A percentile compares a stretch with the other conserved stretches of the same genome.
phyloP scores from a whole-genome alignment of 2,329 filamentous ascomycete species.

The Cladosporium sp. region DNA sequence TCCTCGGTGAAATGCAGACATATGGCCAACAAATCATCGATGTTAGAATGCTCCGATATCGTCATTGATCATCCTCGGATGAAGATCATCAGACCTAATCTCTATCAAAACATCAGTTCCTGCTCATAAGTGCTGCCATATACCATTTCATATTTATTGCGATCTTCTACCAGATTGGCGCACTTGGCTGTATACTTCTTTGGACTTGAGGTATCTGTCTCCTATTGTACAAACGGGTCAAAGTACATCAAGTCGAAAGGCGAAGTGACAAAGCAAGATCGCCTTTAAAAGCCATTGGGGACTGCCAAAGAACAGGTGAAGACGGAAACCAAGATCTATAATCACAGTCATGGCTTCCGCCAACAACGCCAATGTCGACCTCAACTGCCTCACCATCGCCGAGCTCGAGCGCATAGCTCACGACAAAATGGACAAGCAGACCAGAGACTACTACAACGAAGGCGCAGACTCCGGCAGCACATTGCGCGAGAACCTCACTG shows the following conservation, averaged over 20 bases:
- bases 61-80: conserved; percentile 9
- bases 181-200: not conserved
- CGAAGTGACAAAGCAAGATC: not conserved
- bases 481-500: conserved; percentile 52
- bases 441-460: conserved; percentile 43
- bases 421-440: conserved; percentile 41
- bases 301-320: not conserved
- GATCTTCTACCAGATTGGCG: not conserved
- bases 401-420: conserved; percentile 43
- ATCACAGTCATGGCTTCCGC: conserved; percentile 1
- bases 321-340: not conserved
- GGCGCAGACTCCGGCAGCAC: conserved; percentile 41
- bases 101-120: not conserved
- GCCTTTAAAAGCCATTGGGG: not conserved
- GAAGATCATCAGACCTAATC: not conserved
- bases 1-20: not conserved
- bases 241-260: not conserved
- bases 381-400: conserved; percentile 45
- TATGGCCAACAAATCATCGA: not conserved
- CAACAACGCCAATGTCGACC: conserved; percentile 32
- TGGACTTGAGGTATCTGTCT: not conserved
- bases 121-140: not conserved
- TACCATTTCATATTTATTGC: no score
- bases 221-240: not conserved
- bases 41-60: not conserved